These are phyloP conservation scores for Suhomyces coccinellae DNA, from an alignment of 1,139 yeast genomes.

Conservation along the genomic window DNA sequence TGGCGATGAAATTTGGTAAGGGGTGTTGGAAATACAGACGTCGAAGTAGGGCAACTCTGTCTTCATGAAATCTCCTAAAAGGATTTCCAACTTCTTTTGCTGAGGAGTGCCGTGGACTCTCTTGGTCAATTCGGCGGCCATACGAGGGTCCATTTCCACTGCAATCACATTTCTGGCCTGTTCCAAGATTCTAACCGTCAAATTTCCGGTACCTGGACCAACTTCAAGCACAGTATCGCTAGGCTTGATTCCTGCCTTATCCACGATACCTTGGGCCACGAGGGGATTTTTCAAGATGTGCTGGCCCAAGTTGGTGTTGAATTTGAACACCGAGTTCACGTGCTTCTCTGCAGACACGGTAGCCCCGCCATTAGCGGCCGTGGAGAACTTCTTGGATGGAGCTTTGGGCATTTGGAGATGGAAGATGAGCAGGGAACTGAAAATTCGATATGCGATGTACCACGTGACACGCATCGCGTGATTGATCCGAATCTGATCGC, in stretches of 20 bases:
- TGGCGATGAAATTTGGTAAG: conserved; percentile 96
- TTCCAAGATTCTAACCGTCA: conserved; percentile 89
- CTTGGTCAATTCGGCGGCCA: conserved; percentile 98
- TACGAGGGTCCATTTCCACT: conserved; percentile 97
- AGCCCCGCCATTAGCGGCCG: conserved; percentile 47
- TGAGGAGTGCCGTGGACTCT: conserved; percentile 96
- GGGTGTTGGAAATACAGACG: conserved; percentile 94
- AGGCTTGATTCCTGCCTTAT: conserved; percentile 90
- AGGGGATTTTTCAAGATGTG: conserved; percentile 94
- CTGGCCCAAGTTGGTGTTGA: conserved; percentile 96
- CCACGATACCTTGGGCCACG: conserved; percentile 97
- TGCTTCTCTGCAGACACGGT: conserved; percentile 66
- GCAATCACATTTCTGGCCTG: conserved; percentile 92
- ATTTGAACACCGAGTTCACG: conserved; percentile 83
- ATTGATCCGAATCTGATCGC: too few relatives aligned
- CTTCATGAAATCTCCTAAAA: conserved; percentile 95
- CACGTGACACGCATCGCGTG: not conserved
- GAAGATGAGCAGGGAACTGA: not conserved
- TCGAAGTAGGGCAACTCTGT: conserved; percentile 94
- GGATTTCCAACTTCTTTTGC: conserved; percentile 85
- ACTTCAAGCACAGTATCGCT: conserved; percentile 93
- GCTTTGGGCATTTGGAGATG: conserved; percentile 51
- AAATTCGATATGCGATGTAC: not conserved
- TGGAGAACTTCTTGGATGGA: conserved; percentile 51
- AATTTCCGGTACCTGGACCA: conserved; percentile 99